Conservation (phyloP, 176 grass and related monocot genomes). For the Bromus sterilis region DNA sequence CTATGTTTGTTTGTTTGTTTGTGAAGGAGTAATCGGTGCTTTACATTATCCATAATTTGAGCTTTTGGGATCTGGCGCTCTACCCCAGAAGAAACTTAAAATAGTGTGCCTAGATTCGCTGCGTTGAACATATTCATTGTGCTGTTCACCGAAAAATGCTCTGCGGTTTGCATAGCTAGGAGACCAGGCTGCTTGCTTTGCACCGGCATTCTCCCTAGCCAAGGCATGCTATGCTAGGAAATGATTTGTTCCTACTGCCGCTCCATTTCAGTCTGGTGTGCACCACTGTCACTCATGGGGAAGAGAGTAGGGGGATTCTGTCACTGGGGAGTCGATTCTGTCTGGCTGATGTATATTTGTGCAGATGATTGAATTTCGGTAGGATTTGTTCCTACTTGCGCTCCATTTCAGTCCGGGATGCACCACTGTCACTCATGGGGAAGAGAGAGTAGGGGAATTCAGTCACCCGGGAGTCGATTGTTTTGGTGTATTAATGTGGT, state of each 20-base stretch:
- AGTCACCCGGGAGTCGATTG: not conserved
- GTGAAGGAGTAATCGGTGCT: not conserved
- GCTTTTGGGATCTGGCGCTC: not conserved
- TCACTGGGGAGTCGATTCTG: not conserved
- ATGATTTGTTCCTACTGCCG: too few species aligned
- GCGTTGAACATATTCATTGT: too few species aligned
- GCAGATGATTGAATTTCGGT: not conserved
- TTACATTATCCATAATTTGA: not conserved
- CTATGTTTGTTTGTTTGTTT: not conserved
- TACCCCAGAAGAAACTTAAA: not conserved
- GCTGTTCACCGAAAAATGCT: not conserved
- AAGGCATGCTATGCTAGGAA: not conserved
- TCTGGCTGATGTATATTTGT: not conserved
- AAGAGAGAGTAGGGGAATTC: too few species aligned
- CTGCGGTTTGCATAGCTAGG: not conserved
- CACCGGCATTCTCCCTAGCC: not conserved
- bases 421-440: not conserved
- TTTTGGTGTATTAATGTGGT: not conserved
- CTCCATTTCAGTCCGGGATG: not conserved
- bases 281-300: not conserved
- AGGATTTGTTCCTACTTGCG: not conserved
- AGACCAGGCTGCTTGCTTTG: not conserved
- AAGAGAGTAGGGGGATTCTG: not conserved
- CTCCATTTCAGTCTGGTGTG: not conserved
- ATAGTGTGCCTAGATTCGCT: not conserved